Evolutionary conservation across 352 stramenopile species (phyloP), one percentile per base, ranked within the genome.

Genomic region (Phytophthora boehmeriae): DNA sequence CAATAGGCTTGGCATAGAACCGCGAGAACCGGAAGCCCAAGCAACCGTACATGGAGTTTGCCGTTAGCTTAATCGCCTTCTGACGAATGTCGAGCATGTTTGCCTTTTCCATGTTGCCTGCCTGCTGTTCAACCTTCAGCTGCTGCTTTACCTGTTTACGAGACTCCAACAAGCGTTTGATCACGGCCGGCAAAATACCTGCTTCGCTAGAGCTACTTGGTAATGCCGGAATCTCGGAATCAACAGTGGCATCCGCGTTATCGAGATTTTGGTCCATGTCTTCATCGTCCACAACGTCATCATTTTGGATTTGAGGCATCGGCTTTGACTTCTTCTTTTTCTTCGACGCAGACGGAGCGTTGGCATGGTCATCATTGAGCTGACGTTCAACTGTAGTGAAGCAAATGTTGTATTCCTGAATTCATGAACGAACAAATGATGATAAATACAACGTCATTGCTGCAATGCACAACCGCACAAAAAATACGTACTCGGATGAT

Each of bases 41-140:
- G 76, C 98, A 99, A 55, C 98, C 98, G 68, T 99, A 99, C 98
- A 99, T 99, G 5, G 96, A 99, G 88, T 99, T 99, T 54, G 98
- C 98, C 16, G 97, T 99, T 36, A 99, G 78, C 69, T 99, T 99
- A 44, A 99, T 95, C 14, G 98, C 98, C 77, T 98, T 98, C 69
- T 99, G 98, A 43, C 97, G 95, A 85, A 99, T 99, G 71, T 99
- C 96, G 11, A 99, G 83, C 76, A 98, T 79, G 46, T 82, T 85
- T 5, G 78, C 78, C 64, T 85, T 91, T 43, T 95, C 88, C 8
- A 78, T 54, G 59, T 98, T 97, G 16, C 92, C 86, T 5, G 71
- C 57, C 67, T 98, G 86, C 48, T 88, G 93, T 70, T 98, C 97
- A 8, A 69, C 74, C 80, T 99, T 99, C 44, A 99, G 83, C 59